Evolutionary conservation across 305 asterid species (phyloP), one percentile per base, ranked within the genome.

Genomic region (Fraxinus paxiana): DNA sequence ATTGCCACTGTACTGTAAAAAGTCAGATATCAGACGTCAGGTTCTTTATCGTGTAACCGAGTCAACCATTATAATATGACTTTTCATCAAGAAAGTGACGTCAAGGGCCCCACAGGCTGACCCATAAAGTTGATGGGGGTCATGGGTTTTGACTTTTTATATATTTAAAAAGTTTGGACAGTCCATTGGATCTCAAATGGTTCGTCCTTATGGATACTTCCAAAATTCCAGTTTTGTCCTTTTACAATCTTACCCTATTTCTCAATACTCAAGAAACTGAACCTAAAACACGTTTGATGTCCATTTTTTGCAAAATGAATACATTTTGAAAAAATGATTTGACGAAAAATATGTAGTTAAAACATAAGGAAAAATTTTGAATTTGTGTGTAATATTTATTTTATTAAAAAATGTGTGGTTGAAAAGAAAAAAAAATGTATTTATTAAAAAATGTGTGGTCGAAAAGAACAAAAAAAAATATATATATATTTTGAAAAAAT

Each of bases 181-280:
- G 73, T 2, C 73, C 71, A 78, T 20, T 54, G 83, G 82, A 80
- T 82, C 75, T 73, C 80, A 70, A 69, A 33, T 15, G 67, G 18
- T 13, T 78, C 79, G 84, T 84, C 86, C 51, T 80, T 10, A 13
- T 4, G 54, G 80, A 75, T 73, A 83, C 82, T 71, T 79, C 86
- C 87, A 85, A 83, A 61, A 48, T 85, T 81, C 77, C 83, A 82
- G 17, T 34, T 67, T 82, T 85, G 88, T 83, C 87, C 85, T 77
- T 43, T 3, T 61, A 46, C 73, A 83, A 81, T 85, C 84, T 71
- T 48, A 24, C 67, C 18, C 43, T 24, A 56, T 78, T 74, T 35
- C 61, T 74, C 46, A 59, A 56, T 37, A 15, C 80, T 79, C 69
- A 30, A 37, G 46, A 26, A 65, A 59, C 79, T 17, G 41, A 35